These are phyloP conservation scores for Phytophthora palmivora DNA, from an alignment of 352 stramenopile species.

Conservation along the genomic window DNA sequence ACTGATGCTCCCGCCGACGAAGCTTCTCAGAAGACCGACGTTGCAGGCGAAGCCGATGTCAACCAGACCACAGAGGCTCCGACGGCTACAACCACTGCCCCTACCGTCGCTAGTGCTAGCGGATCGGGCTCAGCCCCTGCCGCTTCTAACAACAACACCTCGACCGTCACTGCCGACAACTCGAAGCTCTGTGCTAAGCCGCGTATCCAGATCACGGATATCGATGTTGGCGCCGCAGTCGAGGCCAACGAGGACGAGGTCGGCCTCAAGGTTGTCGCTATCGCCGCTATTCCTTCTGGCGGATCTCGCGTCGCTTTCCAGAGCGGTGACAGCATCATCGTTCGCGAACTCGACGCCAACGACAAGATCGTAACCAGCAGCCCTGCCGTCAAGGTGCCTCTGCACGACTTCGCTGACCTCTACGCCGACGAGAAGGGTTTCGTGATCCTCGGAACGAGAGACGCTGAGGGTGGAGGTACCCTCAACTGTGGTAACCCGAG, in stretches of 20 bases:
- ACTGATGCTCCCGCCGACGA: too few relatives aligned
- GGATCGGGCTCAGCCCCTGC: constrained; percentile 15
- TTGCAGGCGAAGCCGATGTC: constrained; percentile 9
- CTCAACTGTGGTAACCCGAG: constrained; percentile 64
- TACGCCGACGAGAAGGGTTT: constrained; percentile 64
- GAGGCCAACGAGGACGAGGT: constrained; percentile 61
- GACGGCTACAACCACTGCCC: constrained; percentile 6
- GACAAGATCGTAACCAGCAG: constrained; percentile 54
- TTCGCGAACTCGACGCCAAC: constrained; percentile 53
- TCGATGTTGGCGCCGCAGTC: constrained; percentile 45
- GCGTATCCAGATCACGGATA: constrained; percentile 47
- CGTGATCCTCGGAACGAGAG: constrained; percentile 57
- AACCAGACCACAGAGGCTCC: background rate
- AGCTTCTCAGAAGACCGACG: constrained; percentile 12
- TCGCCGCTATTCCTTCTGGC: constrained; percentile 48
- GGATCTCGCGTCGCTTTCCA: constrained; percentile 62
- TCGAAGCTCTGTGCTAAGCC: constrained; percentile 53
- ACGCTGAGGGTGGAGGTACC: constrained; percentile 58
- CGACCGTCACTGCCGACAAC: constrained; percentile 12
- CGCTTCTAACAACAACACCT: constrained; percentile 10
- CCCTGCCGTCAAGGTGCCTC: constrained; percentile 44
- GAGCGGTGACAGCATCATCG: constrained; percentile 52
- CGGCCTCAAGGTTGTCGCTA: constrained; percentile 55
- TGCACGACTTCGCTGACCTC: constrained; percentile 63
- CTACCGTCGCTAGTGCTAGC: constrained; percentile 9